phyloP scores from a whole-genome alignment of 208 protist genomes.

The Leptomonas pyrrhocoris region DNA sequence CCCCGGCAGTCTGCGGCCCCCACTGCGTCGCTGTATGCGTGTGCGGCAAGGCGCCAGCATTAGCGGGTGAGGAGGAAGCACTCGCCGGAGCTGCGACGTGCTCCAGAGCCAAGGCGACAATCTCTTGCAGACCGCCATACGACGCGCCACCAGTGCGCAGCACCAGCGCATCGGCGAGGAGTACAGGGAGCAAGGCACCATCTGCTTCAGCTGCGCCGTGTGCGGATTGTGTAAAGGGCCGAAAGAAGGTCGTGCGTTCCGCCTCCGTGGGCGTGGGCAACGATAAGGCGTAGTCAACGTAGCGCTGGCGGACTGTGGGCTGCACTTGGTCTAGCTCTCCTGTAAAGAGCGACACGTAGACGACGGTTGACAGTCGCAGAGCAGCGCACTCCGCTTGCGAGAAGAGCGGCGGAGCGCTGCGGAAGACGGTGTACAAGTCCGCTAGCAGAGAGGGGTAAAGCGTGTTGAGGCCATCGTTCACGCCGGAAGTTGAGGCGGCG shows the following conservation, averaged over 20 bases:
- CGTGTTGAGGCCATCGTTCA: slow-evolving; percentile 3
- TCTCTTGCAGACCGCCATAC: slow-evolving; percentile 65
- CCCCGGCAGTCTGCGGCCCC: slow-evolving; percentile 13
- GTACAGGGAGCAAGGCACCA: slow-evolving; percentile 4
- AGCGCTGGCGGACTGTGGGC: slow-evolving; percentile 41
- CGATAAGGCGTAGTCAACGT: slow-evolving; percentile 50
- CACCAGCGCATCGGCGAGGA: slow-evolving; percentile 43
- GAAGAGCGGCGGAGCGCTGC: slow-evolving; percentile 43
- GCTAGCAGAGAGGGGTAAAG: slow-evolving; percentile 47
- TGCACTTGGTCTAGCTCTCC: slow-evolving; percentile 46
- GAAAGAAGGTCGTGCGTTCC: slow-evolving; percentile 58
- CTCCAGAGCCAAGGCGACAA: slow-evolving; percentile 26
- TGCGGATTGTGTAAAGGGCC: not conserved
- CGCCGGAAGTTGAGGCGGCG: not conserved
- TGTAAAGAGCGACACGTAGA: slow-evolving; percentile 55
- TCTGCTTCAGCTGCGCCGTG: not conserved
- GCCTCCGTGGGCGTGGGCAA: slow-evolving; percentile 64
- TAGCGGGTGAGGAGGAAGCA: not conserved
- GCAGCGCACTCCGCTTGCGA: slow-evolving; percentile 25
- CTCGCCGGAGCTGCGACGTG: not conserved
- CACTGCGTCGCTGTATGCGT: too few species aligned
- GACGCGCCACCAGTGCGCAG: slow-evolving; percentile 70
- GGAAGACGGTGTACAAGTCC: slow-evolving; percentile 65
- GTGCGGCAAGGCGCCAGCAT: too few species aligned
- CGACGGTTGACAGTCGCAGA: slow-evolving; percentile 34